Conservation (phyloP, 129 eudicot species). For the Flaveria robusta region DNA sequence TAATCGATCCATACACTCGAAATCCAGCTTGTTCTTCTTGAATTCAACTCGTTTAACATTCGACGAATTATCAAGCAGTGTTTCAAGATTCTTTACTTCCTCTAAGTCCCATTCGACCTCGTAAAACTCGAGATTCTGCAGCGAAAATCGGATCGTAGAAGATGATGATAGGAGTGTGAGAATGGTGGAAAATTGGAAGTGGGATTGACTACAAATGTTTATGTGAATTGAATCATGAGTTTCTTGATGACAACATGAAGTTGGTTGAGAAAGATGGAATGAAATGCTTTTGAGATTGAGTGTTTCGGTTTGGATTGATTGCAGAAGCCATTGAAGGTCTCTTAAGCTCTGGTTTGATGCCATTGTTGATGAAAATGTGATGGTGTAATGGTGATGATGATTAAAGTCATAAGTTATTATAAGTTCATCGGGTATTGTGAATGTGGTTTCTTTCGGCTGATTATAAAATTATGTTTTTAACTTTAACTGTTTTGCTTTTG, state of each 20-base stretch:
- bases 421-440: conserved; percentile 15
- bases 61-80: conserved; percentile 37
- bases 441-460: conserved; percentile 44
- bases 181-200: conserved; percentile 46
- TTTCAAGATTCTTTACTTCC: conserved; percentile 46
- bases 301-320: conserved; percentile 47
- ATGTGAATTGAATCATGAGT: conserved; percentile 67
- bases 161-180: conserved; percentile 40
- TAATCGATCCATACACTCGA: conserved; percentile 52
- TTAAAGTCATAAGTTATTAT: conserved; percentile 1
- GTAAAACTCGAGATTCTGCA: conserved; percentile 61
- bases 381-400: neutral
- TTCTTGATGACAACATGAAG: conserved; percentile 68
- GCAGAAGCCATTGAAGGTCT: conserved; percentile 67
- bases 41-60: conserved; percentile 49
- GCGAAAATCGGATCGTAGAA: conserved; percentile 27
- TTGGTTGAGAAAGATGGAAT: conserved; percentile 65
- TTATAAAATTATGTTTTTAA: conserved; percentile 16
- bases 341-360: conserved; percentile 46
- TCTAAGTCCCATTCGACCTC: conserved; percentile 60
- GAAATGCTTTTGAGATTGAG: conserved; percentile 57
- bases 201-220: conserved; percentile 49
- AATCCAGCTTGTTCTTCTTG: conserved; percentile 46
- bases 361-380: conserved; percentile 38
- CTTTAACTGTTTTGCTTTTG: conserved; percentile 30